Percentiles rank a stretch among this genome's conserved stretches.
Conservation (phyloP, 352 stramenopile species). For the Peronospora destructor region DNA sequence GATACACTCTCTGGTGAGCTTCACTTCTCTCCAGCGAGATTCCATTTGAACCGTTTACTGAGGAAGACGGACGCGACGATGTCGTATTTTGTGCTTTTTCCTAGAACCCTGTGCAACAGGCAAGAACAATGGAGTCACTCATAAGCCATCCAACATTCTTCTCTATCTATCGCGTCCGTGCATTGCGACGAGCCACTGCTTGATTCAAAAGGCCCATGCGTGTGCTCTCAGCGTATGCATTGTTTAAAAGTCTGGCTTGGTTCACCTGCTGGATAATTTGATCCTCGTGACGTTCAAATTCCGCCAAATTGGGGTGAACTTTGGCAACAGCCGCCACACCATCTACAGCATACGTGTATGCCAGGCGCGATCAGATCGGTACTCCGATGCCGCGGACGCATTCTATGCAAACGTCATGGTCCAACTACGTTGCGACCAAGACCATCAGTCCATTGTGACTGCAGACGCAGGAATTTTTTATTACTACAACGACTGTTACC, state of each 20-base stretch:
- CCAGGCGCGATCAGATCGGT: conserved; percentile 32
- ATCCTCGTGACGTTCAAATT: conserved; percentile 72
- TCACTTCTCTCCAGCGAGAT: conserved; percentile 32
- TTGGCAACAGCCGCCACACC: no score
- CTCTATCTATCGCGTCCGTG: conserved; percentile 7
- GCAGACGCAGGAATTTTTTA: no score
- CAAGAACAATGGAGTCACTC: no score
- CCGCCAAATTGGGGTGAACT: conserved; percentile 81
- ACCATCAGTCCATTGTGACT: conserved; percentile 36
- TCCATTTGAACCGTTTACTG: conserved; percentile 15
- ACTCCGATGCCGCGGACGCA: conserved; percentile 37
- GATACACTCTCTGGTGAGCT: conserved; percentile 8
- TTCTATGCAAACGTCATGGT: conserved; percentile 42
- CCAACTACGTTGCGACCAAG: conserved; percentile 35
- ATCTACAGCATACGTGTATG: no score
- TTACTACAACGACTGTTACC: no score
- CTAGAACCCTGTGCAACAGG: conserved; percentile 10
- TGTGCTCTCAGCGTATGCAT: no score
- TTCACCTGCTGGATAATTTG: conserved; percentile 80
- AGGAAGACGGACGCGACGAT: conserved; percentile 24
- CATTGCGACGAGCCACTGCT: conserved; percentile 47
- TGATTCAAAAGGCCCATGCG: conserved; percentile 65
- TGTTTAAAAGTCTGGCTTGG: conserved; percentile 66
- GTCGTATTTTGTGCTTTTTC: conserved; percentile 18
- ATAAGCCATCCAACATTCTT: no score